A percentile compares a stretch with the other conserved stretches of the same genome.
Conservation (phyloP, 1,284 basidiomycete species). For the Cryptococcus amylolentus region DNA sequence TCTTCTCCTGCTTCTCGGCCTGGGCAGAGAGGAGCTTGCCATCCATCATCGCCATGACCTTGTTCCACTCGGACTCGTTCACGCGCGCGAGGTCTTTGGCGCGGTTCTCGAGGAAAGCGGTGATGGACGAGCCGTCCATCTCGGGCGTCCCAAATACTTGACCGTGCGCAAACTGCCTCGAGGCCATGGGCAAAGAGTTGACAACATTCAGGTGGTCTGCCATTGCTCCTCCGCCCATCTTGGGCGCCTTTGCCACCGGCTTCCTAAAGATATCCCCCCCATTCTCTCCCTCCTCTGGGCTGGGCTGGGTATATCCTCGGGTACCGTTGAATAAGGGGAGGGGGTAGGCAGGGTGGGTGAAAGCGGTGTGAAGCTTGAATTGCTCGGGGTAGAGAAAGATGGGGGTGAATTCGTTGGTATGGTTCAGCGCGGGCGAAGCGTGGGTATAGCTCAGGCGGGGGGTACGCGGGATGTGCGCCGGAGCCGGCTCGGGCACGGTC, state of each 20-base stretch:
- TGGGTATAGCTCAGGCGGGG: slow-evolving; percentile 13
- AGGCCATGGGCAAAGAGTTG: not conserved
- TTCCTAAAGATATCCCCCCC: not conserved
- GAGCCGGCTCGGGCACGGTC: not conserved
- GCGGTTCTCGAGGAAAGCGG: not conserved
- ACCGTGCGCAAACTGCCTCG: not conserved
- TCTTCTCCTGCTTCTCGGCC: not conserved
- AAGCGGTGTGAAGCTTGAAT: slow-evolving; percentile 28
- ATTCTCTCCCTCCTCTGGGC: too few species aligned
- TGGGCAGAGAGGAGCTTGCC: not conserved
- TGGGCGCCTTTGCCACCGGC: slow-evolving; percentile 1
- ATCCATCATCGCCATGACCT: slow-evolving; percentile 2
- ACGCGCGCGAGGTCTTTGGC: not conserved
- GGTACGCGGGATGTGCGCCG: slow-evolving; percentile 2
- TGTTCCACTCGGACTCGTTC: slow-evolving; percentile 8
- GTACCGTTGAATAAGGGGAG: slow-evolving; percentile 33
- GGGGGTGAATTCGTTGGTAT: slow-evolving; percentile 19
- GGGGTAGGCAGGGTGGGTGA: slow-evolving; percentile 34
- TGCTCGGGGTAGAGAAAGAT: slow-evolving; percentile 25
- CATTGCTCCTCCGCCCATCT: not conserved
- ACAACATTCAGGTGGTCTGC: slow-evolving; percentile 11
- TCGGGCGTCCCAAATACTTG: not conserved
- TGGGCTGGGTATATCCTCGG: slow-evolving; percentile 15
- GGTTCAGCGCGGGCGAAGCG: slow-evolving; percentile 7
- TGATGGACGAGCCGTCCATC: slow-evolving; percentile 2